A percentile compares a stretch with the other conserved stretches of the same genome.
phyloP scores from a whole-genome alignment of 768 basidiomycete genomes.

The Myochromella boudieri region DNA sequence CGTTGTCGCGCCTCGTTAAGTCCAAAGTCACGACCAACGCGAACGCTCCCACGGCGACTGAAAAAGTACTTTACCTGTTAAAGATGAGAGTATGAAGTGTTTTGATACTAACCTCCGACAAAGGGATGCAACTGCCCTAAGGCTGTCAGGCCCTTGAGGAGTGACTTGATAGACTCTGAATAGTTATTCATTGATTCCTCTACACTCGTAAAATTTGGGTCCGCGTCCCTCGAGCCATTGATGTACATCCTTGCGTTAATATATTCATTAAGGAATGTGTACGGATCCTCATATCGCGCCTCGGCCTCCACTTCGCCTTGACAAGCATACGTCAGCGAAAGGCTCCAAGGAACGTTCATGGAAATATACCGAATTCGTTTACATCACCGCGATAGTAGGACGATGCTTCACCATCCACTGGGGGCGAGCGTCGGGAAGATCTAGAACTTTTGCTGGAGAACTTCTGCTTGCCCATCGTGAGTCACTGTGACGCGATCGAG shows the following conservation, averaged over 20 bases:
- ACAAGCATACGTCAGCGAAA: too few species aligned
- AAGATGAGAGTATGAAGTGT: too few species aligned
- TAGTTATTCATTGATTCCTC: slow-evolving; percentile 31
- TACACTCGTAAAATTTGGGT: slow-evolving; percentile 17
- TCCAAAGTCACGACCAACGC: slow-evolving; percentile 48
- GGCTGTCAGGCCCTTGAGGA: slow-evolving; percentile 32
- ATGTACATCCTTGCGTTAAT: slow-evolving; percentile 19
- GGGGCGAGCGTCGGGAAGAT: neutral
- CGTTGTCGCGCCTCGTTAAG: slow-evolving; percentile 48
- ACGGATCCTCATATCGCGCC: slow-evolving; percentile 7
- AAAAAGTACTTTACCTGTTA: too few species aligned
- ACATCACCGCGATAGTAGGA: neutral
- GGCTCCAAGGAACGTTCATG: too few species aligned
- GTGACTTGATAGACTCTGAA: slow-evolving; percentile 26
- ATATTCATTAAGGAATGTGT: slow-evolving; percentile 21
- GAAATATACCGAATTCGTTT: neutral
- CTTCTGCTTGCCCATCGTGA: slow-evolving; percentile 7
- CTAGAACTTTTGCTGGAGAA: neutral
- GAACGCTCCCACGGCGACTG: slow-evolving; percentile 51
- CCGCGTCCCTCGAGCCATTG: slow-evolving; percentile 5
- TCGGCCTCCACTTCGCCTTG: slow-evolving; percentile 5
- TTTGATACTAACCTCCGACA: slow-evolving; percentile 31
- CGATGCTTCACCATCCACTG: neutral
- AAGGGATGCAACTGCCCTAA: slow-evolving; percentile 38
- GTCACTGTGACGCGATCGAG: too few species aligned